These are phyloP conservation scores for Apiospora malaysiana DNA, from an alignment of 2,329 filamentous ascomycete species.

Conservation along the genomic window DNA sequence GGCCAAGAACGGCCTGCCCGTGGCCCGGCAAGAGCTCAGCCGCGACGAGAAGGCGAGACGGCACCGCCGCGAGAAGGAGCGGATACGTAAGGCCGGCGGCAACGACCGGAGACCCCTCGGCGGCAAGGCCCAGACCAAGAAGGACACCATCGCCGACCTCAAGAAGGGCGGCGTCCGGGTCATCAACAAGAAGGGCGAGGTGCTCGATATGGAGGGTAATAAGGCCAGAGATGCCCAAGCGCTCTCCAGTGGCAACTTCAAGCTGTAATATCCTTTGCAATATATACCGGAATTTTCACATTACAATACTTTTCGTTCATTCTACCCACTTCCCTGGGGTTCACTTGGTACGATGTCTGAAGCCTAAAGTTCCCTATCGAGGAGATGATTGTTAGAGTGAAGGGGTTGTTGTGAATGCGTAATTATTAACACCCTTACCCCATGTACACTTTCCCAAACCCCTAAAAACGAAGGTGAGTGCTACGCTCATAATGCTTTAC, in stretches of 20 bases:
- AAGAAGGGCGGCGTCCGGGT: constrained; percentile 83
- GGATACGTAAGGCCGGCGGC: constrained; percentile 72
- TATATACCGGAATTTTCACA: constrained; percentile 6
- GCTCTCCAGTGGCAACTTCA: constrained; percentile 63
- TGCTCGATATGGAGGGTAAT: constrained; percentile 83
- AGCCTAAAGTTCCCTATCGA: too few species aligned
- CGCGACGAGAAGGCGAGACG: constrained; percentile 82
- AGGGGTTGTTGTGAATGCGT: too few species aligned
- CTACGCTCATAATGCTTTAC: too few species aligned
- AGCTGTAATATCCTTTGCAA: constrained; percentile 53
- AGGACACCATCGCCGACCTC: constrained; percentile 53
- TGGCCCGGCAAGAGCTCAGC: constrained; percentile 85
- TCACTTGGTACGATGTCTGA: too few species aligned
- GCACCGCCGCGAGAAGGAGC: constrained; percentile 84
- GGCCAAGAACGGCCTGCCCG: constrained; percentile 75
- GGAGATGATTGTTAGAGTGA: too few species aligned
- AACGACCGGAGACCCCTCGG: constrained; percentile 55
- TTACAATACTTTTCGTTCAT: background rate
- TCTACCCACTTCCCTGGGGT: too few species aligned
- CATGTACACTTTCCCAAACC: too few species aligned
- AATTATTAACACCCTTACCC: too few species aligned
- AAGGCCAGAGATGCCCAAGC: constrained; percentile 63
- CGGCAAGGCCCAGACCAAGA: constrained; percentile 64
- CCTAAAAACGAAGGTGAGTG: too few species aligned
- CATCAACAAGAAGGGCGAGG: constrained; percentile 86